Evolutionary conservation across 2,329 filamentous ascomycete genomes (phyloP).

Genomic region (Cladosporium sp.): DNA sequence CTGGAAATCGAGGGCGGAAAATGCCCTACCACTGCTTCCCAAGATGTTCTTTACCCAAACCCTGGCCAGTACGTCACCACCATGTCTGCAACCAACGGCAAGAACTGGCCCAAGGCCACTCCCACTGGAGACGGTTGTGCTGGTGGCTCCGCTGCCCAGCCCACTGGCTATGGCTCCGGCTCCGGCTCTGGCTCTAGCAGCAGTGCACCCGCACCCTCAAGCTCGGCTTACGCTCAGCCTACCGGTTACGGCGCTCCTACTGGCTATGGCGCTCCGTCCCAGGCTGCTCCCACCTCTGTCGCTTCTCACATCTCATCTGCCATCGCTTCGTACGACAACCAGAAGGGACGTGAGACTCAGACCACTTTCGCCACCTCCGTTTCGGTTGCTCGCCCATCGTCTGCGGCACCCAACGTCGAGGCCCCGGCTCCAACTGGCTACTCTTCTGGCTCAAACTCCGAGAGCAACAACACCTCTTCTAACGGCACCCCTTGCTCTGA

Average conservation of each 20-base stretch:
- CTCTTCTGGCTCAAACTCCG: constrained; percentile 9
- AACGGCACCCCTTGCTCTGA: constrained; percentile 40
- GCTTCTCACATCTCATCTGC: not conserved
- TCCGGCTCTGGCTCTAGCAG: not conserved
- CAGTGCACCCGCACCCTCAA: no score
- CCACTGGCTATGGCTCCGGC: constrained; percentile 25
- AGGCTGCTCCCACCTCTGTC: no score
- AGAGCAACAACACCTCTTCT: constrained; percentile 3
- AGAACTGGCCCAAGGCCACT: constrained; percentile 25
- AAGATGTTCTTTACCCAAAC: constrained; percentile 66
- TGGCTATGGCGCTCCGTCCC: not conserved
- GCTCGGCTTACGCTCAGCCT: constrained; percentile 17
- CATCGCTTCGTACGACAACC: not conserved
- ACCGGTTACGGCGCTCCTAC: constrained; percentile 14
- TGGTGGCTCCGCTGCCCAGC: constrained; percentile 23
- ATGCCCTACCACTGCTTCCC: constrained; percentile 41
- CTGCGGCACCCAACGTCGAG: not conserved
- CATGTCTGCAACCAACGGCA: constrained; percentile 24
- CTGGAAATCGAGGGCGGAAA: constrained; percentile 46
- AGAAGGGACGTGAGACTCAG: constrained; percentile 10
- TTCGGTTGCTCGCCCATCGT: constrained; percentile 1
- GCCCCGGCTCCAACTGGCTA: constrained; percentile 13
- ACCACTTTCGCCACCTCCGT: constrained; percentile 14
- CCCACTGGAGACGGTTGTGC: not conserved
- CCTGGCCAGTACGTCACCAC: constrained; percentile 61